These are phyloP conservation scores for Leishmania martiniquensis DNA, from an alignment of 208 protist genomes.

Conservation along the genomic window DNA sequence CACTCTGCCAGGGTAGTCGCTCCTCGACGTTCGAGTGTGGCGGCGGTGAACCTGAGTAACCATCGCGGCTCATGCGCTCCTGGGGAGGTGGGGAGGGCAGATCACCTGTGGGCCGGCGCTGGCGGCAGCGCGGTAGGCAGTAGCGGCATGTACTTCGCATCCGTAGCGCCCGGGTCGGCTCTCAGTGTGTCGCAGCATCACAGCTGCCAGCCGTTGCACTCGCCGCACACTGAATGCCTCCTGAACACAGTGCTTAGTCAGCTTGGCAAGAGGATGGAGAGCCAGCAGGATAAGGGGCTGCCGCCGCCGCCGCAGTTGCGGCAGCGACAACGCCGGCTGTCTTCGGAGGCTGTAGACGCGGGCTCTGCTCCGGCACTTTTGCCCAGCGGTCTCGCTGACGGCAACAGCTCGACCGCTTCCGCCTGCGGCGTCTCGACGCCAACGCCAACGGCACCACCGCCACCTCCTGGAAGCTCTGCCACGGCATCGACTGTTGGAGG, in stretches of 20 bases:
- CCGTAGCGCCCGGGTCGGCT: constrained; percentile 11
- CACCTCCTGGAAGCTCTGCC: neutral
- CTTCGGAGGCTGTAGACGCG: neutral
- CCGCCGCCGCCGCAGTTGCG: no score
- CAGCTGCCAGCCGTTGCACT: constrained; percentile 8
- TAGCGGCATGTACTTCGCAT: constrained; percentile 3
- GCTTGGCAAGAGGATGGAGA: neutral
- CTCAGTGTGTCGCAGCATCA: constrained; percentile 2
- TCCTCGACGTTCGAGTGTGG: constrained; percentile 23
- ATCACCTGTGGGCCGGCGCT: neutral
- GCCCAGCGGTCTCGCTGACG: neutral
- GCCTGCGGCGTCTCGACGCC: neutral
- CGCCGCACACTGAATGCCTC: constrained; percentile 29
- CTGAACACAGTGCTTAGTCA: constrained; percentile 17
- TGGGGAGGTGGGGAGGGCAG: neutral
- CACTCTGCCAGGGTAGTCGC: constrained; percentile 26
- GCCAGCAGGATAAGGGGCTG: neutral
- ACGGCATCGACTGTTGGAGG: neutral
- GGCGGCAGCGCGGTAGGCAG: constrained; percentile 1
- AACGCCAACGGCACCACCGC: constrained; percentile 8
- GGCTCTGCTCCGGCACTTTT: neutral
- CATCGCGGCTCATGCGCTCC: neutral
- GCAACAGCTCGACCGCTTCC: neutral
- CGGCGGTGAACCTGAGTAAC: constrained; percentile 24
- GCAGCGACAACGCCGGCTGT: neutral